phyloP scores from a whole-genome alignment of 495 filamentous ascomycete species.

The Penicillium manginii region DNA sequence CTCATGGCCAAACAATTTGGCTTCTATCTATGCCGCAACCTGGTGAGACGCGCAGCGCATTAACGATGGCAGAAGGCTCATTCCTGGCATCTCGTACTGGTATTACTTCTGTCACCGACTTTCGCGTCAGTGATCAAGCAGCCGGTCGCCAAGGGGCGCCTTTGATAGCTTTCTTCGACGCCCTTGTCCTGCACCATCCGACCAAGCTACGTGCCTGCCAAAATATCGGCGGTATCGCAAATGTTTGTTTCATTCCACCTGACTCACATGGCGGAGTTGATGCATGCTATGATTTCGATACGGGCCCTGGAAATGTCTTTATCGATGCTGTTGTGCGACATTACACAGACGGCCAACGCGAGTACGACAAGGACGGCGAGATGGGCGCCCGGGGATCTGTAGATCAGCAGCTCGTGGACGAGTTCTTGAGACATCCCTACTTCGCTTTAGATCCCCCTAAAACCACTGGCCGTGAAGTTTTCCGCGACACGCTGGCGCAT shows the following conservation, averaged over 20 bases:
- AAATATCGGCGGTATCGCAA: slow-evolving; percentile 64
- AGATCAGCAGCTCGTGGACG: slow-evolving; percentile 56
- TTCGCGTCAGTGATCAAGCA: slow-evolving; percentile 49
- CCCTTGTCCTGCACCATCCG: slow-evolving; percentile 57
- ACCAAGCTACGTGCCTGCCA: slow-evolving; percentile 60
- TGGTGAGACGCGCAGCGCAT: slow-evolving; percentile 50
- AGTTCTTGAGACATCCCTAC: slow-evolving; percentile 54
- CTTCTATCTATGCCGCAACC: slow-evolving; percentile 55
- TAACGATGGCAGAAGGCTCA: slow-evolving; percentile 52
- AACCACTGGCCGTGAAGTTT: slow-evolving; percentile 62
- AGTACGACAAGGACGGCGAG: slow-evolving; percentile 51
- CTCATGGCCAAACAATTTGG: slow-evolving; percentile 64
- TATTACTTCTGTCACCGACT: slow-evolving; percentile 50
- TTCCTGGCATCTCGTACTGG: slow-evolving; percentile 48
- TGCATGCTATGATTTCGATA: slow-evolving; percentile 57
- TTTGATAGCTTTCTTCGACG: slow-evolving; percentile 52
- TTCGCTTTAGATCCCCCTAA: slow-evolving; percentile 55
- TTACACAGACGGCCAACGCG: slow-evolving; percentile 35
- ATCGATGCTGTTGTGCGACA: slow-evolving; percentile 45
- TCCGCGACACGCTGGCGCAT: slow-evolving; percentile 55
- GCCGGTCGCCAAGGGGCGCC: slow-evolving; percentile 51
- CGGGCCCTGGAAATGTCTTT: slow-evolving; percentile 46
- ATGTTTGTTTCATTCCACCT: slow-evolving; percentile 62
- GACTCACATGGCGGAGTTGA: slow-evolving; percentile 52
- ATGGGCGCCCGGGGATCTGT: slow-evolving; percentile 57